A percentile compares a stretch with the other conserved stretches of the same genome.
Conservation (phyloP, 805 yeast species). For the Candida boleticola region DNA sequence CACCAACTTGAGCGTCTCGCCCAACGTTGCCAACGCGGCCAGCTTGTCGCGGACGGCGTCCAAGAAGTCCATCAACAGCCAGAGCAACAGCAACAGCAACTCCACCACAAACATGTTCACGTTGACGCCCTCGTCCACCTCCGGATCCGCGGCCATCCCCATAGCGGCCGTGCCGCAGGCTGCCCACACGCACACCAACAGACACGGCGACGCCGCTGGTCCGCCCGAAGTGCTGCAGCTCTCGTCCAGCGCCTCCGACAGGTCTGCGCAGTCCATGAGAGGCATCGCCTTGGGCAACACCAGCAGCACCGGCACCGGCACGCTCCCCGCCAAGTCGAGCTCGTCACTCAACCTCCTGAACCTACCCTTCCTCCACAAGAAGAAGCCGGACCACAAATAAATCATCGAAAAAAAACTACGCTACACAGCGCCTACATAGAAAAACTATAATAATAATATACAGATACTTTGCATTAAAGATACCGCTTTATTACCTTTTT, state of each 20-base stretch:
- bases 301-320: neutral
- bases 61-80: constrained; percentile 9
- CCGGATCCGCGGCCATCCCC: constrained; percentile 6
- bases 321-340: constrained; percentile 14
- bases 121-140: too few species aligned
- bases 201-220: constrained; percentile 11
- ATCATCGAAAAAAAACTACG: too few species aligned
- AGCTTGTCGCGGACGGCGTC: constrained; percentile 10
- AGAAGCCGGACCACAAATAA: too few species aligned
- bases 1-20: constrained; percentile 18
- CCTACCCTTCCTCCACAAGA: constrained; percentile 31
- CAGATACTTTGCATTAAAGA: too few species aligned
- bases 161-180: constrained; percentile 5
- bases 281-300: too few species aligned
- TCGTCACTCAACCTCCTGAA: constrained; percentile 27
- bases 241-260: constrained; percentile 30
- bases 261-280: constrained; percentile 20
- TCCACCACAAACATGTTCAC: constrained; percentile 7
- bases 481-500: too few species aligned
- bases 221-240: constrained; percentile 13
- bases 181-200: constrained; percentile 5
- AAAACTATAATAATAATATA: too few species aligned
- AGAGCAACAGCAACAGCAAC: constrained; percentile 6
- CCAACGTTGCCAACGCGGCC: constrained; percentile 2
- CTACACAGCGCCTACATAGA: too few species aligned